Percentiles rank a stretch among this genome's conserved stretches.
Conservation (phyloP, 2,329 filamentous ascomycete genomes). For the Fusarium kyushuense region DNA sequence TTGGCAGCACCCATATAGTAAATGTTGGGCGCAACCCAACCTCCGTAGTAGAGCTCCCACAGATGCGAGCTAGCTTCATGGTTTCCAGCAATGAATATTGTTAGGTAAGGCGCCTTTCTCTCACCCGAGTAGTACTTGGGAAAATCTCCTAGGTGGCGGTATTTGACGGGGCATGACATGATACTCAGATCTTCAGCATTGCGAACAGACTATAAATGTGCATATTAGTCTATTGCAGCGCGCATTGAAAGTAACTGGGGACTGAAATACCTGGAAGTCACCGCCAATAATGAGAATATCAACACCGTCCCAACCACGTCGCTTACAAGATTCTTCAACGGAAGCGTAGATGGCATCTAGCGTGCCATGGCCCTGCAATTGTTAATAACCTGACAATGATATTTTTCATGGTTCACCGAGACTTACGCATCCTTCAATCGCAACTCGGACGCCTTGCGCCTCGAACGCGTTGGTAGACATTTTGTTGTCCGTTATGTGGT, state of each 20-base stretch:
- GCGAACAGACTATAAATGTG: slow-evolving; percentile 74
- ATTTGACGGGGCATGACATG: slow-evolving; percentile 91
- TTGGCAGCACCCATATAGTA: slow-evolving; percentile 97
- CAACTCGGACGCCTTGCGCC: slow-evolving; percentile 74
- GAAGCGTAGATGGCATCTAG: slow-evolving; percentile 92
- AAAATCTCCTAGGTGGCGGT: slow-evolving; percentile 89
- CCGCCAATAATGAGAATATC: slow-evolving; percentile 95
- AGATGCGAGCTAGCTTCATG: slow-evolving; percentile 93
- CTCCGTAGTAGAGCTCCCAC: slow-evolving; percentile 94
- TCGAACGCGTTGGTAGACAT: slow-evolving; percentile 53
- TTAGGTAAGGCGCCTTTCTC: slow-evolving; percentile 84
- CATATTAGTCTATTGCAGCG: slow-evolving; percentile 11
- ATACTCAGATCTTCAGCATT: slow-evolving; percentile 89
- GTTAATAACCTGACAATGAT: slow-evolving; percentile 34
- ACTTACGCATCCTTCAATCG: slow-evolving; percentile 87
- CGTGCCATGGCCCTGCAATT: slow-evolving; percentile 83
- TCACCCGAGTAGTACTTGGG: slow-evolving; percentile 90
- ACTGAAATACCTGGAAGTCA: slow-evolving; percentile 80
- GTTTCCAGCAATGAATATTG: slow-evolving; percentile 93
- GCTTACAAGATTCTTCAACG: slow-evolving; percentile 74
- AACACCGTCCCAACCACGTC: slow-evolving; percentile 81
- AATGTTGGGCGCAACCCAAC: slow-evolving; percentile 96
- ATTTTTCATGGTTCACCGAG: neutral
- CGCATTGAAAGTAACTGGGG: neutral
- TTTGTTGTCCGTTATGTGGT: slow-evolving; percentile 6